Base-by-base conservation (phyloP, 2,329 filamentous ascomycete species). In the Nothomitra cinnamomea region DNA sequence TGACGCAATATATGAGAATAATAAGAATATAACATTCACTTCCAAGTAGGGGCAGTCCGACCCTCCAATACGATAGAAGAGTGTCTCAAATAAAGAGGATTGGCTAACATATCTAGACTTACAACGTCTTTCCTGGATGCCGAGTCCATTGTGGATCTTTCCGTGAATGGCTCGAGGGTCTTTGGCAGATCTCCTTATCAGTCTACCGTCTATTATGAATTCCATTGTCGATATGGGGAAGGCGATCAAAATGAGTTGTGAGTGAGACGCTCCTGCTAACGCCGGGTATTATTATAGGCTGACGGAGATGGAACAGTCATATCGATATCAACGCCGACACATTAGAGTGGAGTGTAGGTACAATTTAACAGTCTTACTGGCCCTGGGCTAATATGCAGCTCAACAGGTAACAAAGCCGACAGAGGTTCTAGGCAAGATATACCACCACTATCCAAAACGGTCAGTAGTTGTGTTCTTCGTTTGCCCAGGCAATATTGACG, bases 311-410 rank as follows among this genome's bases (percentile, higher is more conserved):
- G 19, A 10, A 32, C 10, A 49, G 45, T 17, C 25, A n/a, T 3
- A 49, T 49, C 45, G n/a, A 49, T 8, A 49, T 49, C 22, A 22
- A 49, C 13, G 45, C 24, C 8, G 45, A 49, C 15, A 49, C 45
- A 7, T 32, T 49, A 10, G 45, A 49, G 15, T 49, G 45, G 45
- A 28, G 19, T 28, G 45, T 49, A 49, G 15, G 45, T n/a, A 1
- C 28, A 13, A 41, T 22, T 49, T 17, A 24, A 32, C 32, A 19
- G 45, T 35, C 19, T 5, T 10, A 35, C 19, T 49, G 10, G n/a
- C n/a, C n/a, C n/a, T n/a, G n/a, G n/a, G n/a, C n/a, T 49, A 17
- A 49, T 19, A 12, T 24, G 25, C 6, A 7, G 19, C n/a, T 2
- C 17, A 48, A 48, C 19, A 49, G 45, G 45, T 49, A 13, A 49